Evolutionary conservation across 2,329 filamentous ascomycete genomes (phyloP), one percentile per base, ranked within the genome.

Genomic region (Colletotrichum acutatum): DNA sequence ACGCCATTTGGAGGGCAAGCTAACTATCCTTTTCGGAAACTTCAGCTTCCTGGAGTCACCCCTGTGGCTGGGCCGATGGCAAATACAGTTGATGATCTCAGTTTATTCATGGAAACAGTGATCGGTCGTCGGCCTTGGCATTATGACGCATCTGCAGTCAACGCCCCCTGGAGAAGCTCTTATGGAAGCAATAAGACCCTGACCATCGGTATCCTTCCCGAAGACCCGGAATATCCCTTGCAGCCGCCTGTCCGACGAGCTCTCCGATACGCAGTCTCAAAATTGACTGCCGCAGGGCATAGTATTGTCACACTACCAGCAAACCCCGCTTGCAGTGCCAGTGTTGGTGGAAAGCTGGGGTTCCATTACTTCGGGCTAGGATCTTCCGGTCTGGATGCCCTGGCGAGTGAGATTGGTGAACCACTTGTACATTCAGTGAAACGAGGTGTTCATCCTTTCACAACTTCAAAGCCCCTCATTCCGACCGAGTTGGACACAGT

Each of bases 171-270:
- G 89, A 80, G 83, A 26, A 70, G 66, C 71, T 82, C 0, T 16
- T 22, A 14, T 16, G 77, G 75, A 24, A 62, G 54, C 3, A 37
- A 70, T 4, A 76, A 79, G 57, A 64, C 68, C 16, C 74, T 90
- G 4, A 82, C 81, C 0, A 85, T 91, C 52, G 89, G 89, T 0
- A 74, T 90, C 1, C 76, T 89, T 12, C 70, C 83, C 2, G 85
- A 86, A 57, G 86, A 89, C 74, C 79, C 83, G 0, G 78, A 84
- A 1, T 85, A 85, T 34, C 87, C 86, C 0, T 79, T 90, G 0
- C 87, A 89, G 28, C 88, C 89, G 0, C 86, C 88, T 0, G 83
- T 90, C 1, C 82, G 80, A 1, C 81, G 86, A 2, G 81, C 85
- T 1, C 72, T 90, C 1, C 79, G 85, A 5, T 78, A 76, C 0